phyloP scores from a whole-genome alignment of 1,284 basidiomycete genomes.

The Cryptococcus sp. region DNA sequence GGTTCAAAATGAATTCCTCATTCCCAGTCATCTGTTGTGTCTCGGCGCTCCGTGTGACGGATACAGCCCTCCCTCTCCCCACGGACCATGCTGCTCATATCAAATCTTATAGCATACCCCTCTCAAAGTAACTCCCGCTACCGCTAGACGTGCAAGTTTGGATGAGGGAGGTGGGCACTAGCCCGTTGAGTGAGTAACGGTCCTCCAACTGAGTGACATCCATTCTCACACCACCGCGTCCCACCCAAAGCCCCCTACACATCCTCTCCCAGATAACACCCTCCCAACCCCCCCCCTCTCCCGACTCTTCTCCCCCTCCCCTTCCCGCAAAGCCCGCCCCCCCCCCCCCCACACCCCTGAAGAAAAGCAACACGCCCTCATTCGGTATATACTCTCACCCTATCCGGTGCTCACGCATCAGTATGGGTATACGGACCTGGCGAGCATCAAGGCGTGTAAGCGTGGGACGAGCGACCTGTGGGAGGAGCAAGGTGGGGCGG shows the following conservation, averaged over 20 bases:
- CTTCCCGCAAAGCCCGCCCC: not conserved
- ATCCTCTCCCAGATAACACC: conserved; percentile 3
- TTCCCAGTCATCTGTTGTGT: too few species aligned
- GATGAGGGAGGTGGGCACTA: too few species aligned
- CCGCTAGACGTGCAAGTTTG: too few species aligned
- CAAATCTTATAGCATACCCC: too few species aligned
- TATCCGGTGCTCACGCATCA: conserved; percentile 32
- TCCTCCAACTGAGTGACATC: not conserved
- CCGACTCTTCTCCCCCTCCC: not conserved
- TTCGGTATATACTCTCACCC: conserved; percentile 46
- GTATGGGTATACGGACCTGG: conserved; percentile 42
- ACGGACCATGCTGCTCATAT: too few species aligned
- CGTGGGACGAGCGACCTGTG: conserved; percentile 30
- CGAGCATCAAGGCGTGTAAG: conserved; percentile 27
- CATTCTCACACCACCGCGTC: not conserved
- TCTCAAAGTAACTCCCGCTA: too few species aligned
- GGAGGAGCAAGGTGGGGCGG: conserved; percentile 34
- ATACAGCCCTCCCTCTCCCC: too few species aligned
- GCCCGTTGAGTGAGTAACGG: too few species aligned
- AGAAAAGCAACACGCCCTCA: conserved; percentile 30
- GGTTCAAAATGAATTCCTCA: too few species aligned
- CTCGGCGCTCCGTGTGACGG: too few species aligned
- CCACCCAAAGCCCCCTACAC: not conserved
- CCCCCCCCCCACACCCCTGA: conserved; percentile 1
- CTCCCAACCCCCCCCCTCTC: not conserved